Base-by-base conservation (phyloP, 768 basidiomycete genomes). In the Suillus americanus region DNA sequence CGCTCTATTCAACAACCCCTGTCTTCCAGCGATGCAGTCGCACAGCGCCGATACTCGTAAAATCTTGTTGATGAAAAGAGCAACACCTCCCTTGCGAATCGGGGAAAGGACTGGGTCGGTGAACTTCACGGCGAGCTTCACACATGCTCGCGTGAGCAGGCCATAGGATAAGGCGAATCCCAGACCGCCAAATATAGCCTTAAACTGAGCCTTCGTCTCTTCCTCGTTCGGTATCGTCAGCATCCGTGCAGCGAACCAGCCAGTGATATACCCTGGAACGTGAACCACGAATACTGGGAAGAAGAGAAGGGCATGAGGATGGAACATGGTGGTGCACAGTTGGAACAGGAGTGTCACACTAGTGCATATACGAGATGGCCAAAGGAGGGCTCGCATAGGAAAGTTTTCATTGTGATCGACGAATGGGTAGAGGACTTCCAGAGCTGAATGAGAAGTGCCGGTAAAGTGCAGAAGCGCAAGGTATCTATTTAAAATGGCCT, bases 131-230 rank as follows among this genome's bases (percentile, higher is more conserved):
- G 41, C 33, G 8, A 18, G 40, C 13, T 60, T 38, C 20, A 45
- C 33, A 5, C 46, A 48, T 33, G 61, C 40, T 48, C 13, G 30
- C 28, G 51, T 38, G 56, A 64, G 40, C 45, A 35, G 16, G 10
- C 57, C 51, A 41, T 66, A 69, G 14, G 61, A 45, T 18, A 46
- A 72, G 41, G 43, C 79, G 73, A 63, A 75, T 2, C 66, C 60
- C 16, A 67, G 12, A 3, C 83, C 83, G 3, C 88, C 89, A 30
- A 87, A 82, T 10, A 88, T 78, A 54, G 86, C 79, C 74, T 90
- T 89, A 74, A 85, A 90, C 74, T 91, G 89, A n/a, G 89, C 88
- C 57, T 83, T 77, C 37, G 84, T 82, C 70, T 91, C 90, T 70
- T 89, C 82, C 71, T 91, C 89, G 40, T 84, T 82, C 16, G 77